These are phyloP conservation scores for Fragilariopsis cylindrus DNA, from an alignment of 108 stramenopile genomes.

Conservation along the genomic window DNA sequence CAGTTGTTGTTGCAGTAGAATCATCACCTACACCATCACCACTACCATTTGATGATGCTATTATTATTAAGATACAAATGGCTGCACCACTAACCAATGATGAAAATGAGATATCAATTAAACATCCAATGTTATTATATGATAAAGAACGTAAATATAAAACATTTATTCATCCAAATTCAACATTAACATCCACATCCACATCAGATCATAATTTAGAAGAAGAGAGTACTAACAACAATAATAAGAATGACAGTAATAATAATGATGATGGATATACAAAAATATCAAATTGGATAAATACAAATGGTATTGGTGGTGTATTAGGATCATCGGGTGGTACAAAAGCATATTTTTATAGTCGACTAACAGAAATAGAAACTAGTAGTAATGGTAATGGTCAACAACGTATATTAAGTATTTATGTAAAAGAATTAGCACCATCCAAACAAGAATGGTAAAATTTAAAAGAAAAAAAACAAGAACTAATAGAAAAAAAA, in stretches of 20 bases:
- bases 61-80: slow-evolving; percentile 68
- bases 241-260: not conserved
- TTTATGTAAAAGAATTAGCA: slow-evolving; percentile 43
- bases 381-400: slow-evolving; percentile 5
- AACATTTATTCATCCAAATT: slow-evolving; percentile 69
- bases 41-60: slow-evolving; percentile 18
- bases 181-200: not conserved
- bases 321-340: slow-evolving; percentile 55
- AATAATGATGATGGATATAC: slow-evolving; percentile 53
- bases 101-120: slow-evolving; percentile 29
- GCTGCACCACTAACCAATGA: slow-evolving; percentile 28
- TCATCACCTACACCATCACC: not conserved
- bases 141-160: slow-evolving; percentile 42
- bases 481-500: too few species aligned
- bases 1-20: not conserved
- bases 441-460: slow-evolving; percentile 49
- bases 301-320: slow-evolving; percentile 41
- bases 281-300: slow-evolving; percentile 46
- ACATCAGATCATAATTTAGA: not conserved
- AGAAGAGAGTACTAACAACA: not conserved
- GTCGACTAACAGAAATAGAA: slow-evolving; percentile 17
- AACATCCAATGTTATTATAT: slow-evolving; percentile 66
- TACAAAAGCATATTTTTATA: slow-evolving; percentile 67
- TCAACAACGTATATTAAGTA: slow-evolving; percentile 34
- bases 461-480: not conserved